Evolutionary conservation across 306 rosid genomes (phyloP), one percentile per base, ranked within the genome.

Genomic region (Chamaecrista fasciculata): DNA sequence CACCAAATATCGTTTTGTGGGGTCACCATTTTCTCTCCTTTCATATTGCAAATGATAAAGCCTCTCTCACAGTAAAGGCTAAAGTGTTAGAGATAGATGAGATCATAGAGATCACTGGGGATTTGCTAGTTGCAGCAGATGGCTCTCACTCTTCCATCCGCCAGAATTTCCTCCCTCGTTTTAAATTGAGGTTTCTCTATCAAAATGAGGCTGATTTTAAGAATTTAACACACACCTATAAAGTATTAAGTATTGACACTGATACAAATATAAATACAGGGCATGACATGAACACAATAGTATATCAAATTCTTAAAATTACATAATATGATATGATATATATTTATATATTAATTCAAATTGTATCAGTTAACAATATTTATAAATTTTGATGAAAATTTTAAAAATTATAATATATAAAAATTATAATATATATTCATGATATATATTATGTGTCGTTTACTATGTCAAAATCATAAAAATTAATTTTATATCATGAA

Each of bases 61-160:
- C 44, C 71, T 73, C 85, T 62, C 87, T 90, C 39, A 78, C 40
- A 49, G 70, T 82, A 16, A 85, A 78, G 73, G 90, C 85, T 37
- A 66, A 74, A 69, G 76, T 76, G 63, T 57, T 81, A 6, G 73
- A 80, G 66, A 84, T 86, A 7, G 89, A 86, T 8, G 78, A 86
- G 67, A 57, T 69, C 55, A 11, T 85, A 12, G 90, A 88, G 62
- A 75, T 93, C 14, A 65, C 25, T 0, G 90, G 83, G 28, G 78
- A 93, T 86, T 84, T 90, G 79, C 91, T 88, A 53, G 86, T 93
- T 80, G 98, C 91, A 3, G 96, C 97, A 0, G 98, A 90, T 80
- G 97, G 98, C 8, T 84, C 87, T 56, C 93, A 90, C 74, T 90
- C 98, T 66, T 80, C 87, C 9, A 76, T 88, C 26, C 96, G 88